phyloP scores from a whole-genome alignment of 805 yeast genomes.

The Suhomyces sp. region DNA sequence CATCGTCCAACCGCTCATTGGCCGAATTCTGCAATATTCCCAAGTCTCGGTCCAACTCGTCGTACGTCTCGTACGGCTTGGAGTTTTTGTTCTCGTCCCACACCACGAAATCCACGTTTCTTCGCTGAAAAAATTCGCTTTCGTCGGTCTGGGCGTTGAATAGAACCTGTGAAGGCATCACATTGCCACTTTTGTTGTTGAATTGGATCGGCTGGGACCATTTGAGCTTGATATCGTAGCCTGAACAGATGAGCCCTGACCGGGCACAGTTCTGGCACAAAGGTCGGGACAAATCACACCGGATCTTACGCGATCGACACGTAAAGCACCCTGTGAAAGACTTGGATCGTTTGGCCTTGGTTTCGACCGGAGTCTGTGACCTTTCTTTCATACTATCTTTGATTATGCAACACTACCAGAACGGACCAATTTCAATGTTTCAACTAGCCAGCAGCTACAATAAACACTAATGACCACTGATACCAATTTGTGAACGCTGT shows the following conservation, averaged over 20 bases:
- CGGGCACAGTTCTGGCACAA: slow-evolving; percentile 67
- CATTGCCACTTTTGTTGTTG: slow-evolving; percentile 23
- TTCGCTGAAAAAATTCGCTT: slow-evolving; percentile 57
- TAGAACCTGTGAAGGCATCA: slow-evolving; percentile 28
- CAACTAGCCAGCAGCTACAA: too few species aligned
- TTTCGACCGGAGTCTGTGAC: neutral
- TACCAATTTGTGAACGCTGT: too few species aligned
- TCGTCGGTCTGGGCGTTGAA: slow-evolving; percentile 22
- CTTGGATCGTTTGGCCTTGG: slow-evolving; percentile 38
- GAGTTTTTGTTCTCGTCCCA: slow-evolving; percentile 54
- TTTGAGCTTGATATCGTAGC: slow-evolving; percentile 75
- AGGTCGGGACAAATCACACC: slow-evolving; percentile 75
- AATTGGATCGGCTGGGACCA: slow-evolving; percentile 61
- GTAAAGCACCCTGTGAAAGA: slow-evolving; percentile 89
- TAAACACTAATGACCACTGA: too few species aligned
- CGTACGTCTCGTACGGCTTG: slow-evolving; percentile 62
- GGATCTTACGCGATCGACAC: slow-evolving; percentile 74
- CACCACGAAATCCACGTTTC: slow-evolving; percentile 69
- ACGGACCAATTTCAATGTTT: too few species aligned
- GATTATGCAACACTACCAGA: neutral
- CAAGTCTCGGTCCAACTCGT: slow-evolving; percentile 75
- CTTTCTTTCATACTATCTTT: neutral
- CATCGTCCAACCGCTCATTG: slow-evolving; percentile 28
- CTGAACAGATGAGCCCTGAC: slow-evolving; percentile 69
- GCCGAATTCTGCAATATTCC: slow-evolving; percentile 50